A percentile compares a stretch with the other conserved stretches of the same genome.
These are phyloP conservation scores for Fusarium sp. DNA, from an alignment of 2,329 filamentous ascomycete genomes.

Conservation along the genomic window DNA sequence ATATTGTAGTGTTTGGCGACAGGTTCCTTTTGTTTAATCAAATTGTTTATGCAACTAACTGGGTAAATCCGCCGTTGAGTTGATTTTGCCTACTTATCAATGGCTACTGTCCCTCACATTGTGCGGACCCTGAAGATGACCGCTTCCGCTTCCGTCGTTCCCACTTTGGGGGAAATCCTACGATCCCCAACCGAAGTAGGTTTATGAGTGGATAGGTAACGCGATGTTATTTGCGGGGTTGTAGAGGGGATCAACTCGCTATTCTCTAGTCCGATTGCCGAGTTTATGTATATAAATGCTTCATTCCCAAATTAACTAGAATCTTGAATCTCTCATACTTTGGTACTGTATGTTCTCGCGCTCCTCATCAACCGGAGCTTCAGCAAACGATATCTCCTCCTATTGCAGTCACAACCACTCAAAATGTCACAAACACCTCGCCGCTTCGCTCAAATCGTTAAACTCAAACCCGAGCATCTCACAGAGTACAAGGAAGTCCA, in stretches of 20 bases:
- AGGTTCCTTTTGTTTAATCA: not conserved
- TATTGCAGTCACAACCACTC: not conserved
- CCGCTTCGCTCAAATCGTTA: slow-evolving; percentile 78
- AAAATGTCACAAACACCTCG: slow-evolving; percentile 54
- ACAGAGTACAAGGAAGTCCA: slow-evolving; percentile 80
- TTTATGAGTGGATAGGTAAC: not conserved
- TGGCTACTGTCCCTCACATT: slow-evolving; percentile 14
- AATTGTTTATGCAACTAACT: not conserved
- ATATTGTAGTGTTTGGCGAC: not conserved
- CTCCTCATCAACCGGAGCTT: not conserved
- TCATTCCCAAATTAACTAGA: not conserved
- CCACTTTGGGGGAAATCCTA: slow-evolving; percentile 8
- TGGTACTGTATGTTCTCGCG: not conserved
- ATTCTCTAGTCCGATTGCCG: slow-evolving; percentile 33
- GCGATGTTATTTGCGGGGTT: slow-evolving; percentile 31
- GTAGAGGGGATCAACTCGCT: slow-evolving; percentile 27
- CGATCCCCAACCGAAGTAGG: not conserved
- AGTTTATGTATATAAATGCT: slow-evolving; percentile 17
- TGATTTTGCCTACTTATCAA: not conserved
- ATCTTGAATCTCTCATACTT: not conserved
- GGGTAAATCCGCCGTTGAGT: not conserved
- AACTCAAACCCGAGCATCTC: slow-evolving; percentile 73
- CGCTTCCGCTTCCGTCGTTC: slow-evolving; percentile 10
- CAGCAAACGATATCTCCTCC: not conserved
- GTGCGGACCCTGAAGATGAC: slow-evolving; percentile 17